Evolutionary conservation across 345 rosid genomes (phyloP).

Genomic region (Euphorbia tirucalli): DNA sequence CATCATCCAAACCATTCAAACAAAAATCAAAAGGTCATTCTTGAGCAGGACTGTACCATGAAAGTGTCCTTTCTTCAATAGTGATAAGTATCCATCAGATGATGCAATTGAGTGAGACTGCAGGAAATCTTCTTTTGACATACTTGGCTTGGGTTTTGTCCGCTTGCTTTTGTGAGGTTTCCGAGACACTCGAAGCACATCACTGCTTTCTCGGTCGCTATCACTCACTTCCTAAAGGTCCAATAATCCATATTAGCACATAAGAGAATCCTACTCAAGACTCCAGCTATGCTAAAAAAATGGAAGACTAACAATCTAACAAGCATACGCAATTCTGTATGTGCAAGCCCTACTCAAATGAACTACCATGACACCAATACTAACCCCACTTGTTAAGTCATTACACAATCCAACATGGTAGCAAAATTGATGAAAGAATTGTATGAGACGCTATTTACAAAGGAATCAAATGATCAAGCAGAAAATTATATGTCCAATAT

Average conservation of each 20-base stretch:
- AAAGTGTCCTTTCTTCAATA: constrained; percentile 63
- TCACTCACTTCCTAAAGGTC: constrained; percentile 69
- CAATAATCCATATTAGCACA: constrained; percentile 9
- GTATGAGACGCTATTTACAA: neutral
- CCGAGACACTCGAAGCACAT: constrained; percentile 38
- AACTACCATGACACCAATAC: neutral
- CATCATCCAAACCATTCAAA: neutral
- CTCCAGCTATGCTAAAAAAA: constrained; percentile 4
- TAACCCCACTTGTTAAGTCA: neutral
- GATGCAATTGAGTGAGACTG: constrained; percentile 39
- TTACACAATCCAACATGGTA: neutral
- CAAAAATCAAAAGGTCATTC: neutral
- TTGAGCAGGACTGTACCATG: constrained; percentile 42
- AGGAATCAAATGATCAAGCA: neutral
- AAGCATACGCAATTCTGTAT: neutral
- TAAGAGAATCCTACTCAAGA: neutral
- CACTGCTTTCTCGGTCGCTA: constrained; percentile 71
- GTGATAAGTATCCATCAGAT: constrained; percentile 67
- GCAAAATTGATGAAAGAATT: neutral
- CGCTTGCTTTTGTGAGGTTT: constrained; percentile 64
- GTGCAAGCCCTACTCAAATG: neutral
- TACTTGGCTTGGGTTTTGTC: constrained; percentile 45
- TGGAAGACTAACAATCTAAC: neutral
- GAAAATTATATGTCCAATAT: constrained; percentile 16
- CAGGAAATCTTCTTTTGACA: constrained; percentile 49